Percentiles rank a stretch among this genome's conserved stretches.
Conservation (phyloP, 768 basidiomycete genomes). For the Rickenella mellea region DNA sequence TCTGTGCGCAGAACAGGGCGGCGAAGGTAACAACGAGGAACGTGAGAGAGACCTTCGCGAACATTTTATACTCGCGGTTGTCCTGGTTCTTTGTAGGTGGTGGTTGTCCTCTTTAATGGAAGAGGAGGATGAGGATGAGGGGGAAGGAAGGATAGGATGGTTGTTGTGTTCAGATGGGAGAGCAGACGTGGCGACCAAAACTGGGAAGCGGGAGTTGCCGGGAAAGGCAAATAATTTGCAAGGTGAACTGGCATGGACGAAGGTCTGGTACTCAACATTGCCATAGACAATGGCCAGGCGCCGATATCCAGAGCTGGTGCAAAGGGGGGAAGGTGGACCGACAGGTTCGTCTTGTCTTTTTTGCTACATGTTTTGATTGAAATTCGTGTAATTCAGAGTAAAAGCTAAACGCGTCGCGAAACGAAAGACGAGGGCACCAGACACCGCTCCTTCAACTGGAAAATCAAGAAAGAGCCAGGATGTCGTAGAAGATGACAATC, state of each 20-base stretch:
- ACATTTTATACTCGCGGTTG: constrained; percentile 39
- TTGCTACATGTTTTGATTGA: constrained; percentile 9
- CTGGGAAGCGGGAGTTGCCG: too few species aligned
- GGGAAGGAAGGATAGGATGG: too few species aligned
- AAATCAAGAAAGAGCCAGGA: neutral
- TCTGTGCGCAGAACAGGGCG: constrained; percentile 62
- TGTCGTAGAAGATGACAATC: constrained; percentile 15
- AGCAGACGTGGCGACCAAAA: too few species aligned
- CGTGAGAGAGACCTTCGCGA: constrained; percentile 51
- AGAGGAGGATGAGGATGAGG: too few species aligned
- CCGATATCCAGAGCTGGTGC: constrained; percentile 18
- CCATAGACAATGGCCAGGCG: constrained; percentile 24
- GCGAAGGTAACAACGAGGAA: constrained; percentile 55
- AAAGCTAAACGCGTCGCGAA: constrained; percentile 68
- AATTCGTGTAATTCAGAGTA: constrained; percentile 35
- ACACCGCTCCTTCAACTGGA: constrained; percentile 7
- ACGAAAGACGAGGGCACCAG: constrained; percentile 39
- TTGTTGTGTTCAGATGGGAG: too few species aligned
- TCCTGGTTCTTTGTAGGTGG: too few species aligned
- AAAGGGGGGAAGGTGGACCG: constrained; percentile 69
- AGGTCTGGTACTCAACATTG: constrained; percentile 67
- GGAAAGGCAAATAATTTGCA: too few species aligned
- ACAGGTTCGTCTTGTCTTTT: constrained; percentile 41
- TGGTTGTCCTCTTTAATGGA: too few species aligned
- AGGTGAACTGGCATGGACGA: constrained; percentile 75